These are phyloP conservation scores for Wallacemonas sp. DNA, from an alignment of 208 protist genomes.

Conservation along the genomic window DNA sequence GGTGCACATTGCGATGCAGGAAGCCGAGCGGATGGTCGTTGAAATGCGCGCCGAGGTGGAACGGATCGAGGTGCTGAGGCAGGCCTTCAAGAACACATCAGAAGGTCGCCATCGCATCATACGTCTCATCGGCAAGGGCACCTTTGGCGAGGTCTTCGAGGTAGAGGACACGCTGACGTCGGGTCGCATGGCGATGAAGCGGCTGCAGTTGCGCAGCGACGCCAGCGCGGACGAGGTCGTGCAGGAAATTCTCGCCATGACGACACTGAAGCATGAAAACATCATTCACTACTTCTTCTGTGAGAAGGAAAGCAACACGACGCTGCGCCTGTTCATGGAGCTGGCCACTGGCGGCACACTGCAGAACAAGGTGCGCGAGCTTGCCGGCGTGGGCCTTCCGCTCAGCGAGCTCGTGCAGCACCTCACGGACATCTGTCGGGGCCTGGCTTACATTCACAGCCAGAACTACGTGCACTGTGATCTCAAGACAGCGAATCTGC, in stretches of 20 bases:
- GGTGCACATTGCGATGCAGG: conserved; percentile 86
- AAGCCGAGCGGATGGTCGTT: conserved; percentile 74
- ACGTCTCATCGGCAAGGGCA: conserved; percentile 70
- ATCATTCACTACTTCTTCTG: conserved; percentile 95
- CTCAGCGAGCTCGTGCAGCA: conserved; percentile 75
- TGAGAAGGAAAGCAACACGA: conserved; percentile 76
- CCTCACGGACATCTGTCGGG: conserved; percentile 78
- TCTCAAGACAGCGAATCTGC: conserved; percentile 91
- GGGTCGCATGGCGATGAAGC: conserved; percentile 90
- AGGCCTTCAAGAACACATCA: conserved; percentile 65
- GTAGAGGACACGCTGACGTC: conserved; percentile 84
- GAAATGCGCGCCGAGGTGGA: conserved; percentile 84
- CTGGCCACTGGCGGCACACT: conserved; percentile 89
- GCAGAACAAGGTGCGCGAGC: conserved; percentile 67
- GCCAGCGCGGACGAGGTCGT: conserved; percentile 69
- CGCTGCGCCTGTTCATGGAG: conserved; percentile 92
- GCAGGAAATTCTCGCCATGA: conserved; percentile 91
- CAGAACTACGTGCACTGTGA: conserved; percentile 89
- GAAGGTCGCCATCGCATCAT: conserved; percentile 65
- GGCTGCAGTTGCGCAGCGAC: conserved; percentile 86
- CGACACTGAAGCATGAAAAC: conserved; percentile 89
- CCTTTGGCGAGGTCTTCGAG: conserved; percentile 90
- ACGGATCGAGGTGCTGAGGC: conserved; percentile 72
- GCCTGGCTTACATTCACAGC: conserved; percentile 89
- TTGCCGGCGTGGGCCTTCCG: conserved; percentile 55